A percentile compares a stretch with the other conserved stretches of the same genome.
Evolutionary conservation across 805 yeast species (phyloP).

Genomic region (Kurtzmaniella cleridarum): DNA sequence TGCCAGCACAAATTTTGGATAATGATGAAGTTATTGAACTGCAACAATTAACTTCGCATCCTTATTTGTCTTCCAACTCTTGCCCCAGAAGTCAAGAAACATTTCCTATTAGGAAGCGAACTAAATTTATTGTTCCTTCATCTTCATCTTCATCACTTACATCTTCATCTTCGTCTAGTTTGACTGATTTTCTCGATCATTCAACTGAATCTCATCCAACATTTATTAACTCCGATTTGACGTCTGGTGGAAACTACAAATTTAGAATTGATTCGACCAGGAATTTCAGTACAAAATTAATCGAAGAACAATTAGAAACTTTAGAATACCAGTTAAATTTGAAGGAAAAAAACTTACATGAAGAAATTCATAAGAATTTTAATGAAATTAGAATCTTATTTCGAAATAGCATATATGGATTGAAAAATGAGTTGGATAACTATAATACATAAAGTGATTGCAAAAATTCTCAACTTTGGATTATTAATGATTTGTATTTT

Average conservation of each 20-base stretch:
- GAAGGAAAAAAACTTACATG: constrained; percentile 7
- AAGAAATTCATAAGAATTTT: constrained; percentile 10
- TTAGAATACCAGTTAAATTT: constrained; percentile 9
- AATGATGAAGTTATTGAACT: too few species aligned
- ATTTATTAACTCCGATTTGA: constrained; percentile 3
- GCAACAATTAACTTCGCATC: too few species aligned
- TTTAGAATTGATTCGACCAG: constrained; percentile 8
- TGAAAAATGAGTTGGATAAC: neutral
- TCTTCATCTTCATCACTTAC: too few species aligned
- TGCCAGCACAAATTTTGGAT: too few species aligned
- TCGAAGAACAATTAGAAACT: constrained; percentile 8
- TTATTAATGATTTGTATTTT: constrained; percentile 26
- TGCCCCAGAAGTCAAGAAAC: too few species aligned
- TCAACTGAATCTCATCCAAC: constrained; percentile 2
- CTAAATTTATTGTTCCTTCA: neutral
- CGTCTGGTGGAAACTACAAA: constrained; percentile 4
- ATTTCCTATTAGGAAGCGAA: neutral
- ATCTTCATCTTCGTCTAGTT: constrained; percentile 5
- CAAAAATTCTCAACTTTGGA: neutral
- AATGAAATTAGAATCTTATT: constrained; percentile 6
- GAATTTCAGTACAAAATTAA: constrained; percentile 5
- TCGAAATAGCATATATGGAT: constrained; percentile 4
- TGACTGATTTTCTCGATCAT: constrained; percentile 5
- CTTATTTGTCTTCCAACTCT: too few species aligned
- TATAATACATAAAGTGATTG: neutral